Percentiles rank a stretch among this genome's conserved stretches.
phyloP scores from a whole-genome alignment of 495 filamentous ascomycete genomes.

The Penicillium lagena region DNA sequence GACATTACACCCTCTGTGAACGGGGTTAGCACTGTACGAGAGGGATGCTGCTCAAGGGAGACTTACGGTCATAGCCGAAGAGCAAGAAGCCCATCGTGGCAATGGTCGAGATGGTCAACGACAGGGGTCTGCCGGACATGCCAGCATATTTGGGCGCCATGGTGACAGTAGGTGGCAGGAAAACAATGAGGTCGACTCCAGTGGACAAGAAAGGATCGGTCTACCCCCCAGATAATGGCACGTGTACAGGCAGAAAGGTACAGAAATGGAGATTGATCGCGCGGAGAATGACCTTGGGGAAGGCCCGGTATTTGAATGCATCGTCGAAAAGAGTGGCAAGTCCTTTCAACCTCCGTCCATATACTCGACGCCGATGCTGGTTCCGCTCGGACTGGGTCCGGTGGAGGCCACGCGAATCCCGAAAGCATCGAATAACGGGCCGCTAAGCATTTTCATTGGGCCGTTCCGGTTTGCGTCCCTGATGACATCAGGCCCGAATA shows the following conservation, averaged over 20 bases:
- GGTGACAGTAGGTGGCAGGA: not conserved
- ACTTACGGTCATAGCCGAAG: slow-evolving; percentile 58
- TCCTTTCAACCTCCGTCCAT: slow-evolving; percentile 14
- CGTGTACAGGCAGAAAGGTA: slow-evolving; percentile 3
- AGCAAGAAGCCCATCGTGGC: slow-evolving; percentile 69
- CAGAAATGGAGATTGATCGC: not conserved
- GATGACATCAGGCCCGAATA: slow-evolving; percentile 14
- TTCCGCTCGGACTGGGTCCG: not conserved
- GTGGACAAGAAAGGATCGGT: too few relatives aligned
- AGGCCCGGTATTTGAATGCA: slow-evolving; percentile 18
- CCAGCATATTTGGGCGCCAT: slow-evolving; percentile 50
- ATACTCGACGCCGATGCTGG: slow-evolving; percentile 1
- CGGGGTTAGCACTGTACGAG: slow-evolving; percentile 2
- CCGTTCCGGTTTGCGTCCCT: slow-evolving; percentile 17
- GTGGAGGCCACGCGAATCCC: slow-evolving; percentile 12
- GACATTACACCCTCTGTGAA: slow-evolving; percentile 60
- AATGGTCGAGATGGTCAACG: slow-evolving; percentile 56
- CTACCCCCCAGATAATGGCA: slow-evolving; percentile 1
- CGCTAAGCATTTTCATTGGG: slow-evolving; percentile 17
- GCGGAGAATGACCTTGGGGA: slow-evolving; percentile 3
- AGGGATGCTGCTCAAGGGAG: not conserved
- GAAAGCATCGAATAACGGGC: slow-evolving; percentile 19
- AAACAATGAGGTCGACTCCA: not conserved
- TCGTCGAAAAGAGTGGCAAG: slow-evolving; percentile 16
- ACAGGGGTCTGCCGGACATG: slow-evolving; percentile 57